These are phyloP conservation scores for Taphrina sp. DNA, from an alignment of 1,139 yeast species.

Conservation along the genomic window DNA sequence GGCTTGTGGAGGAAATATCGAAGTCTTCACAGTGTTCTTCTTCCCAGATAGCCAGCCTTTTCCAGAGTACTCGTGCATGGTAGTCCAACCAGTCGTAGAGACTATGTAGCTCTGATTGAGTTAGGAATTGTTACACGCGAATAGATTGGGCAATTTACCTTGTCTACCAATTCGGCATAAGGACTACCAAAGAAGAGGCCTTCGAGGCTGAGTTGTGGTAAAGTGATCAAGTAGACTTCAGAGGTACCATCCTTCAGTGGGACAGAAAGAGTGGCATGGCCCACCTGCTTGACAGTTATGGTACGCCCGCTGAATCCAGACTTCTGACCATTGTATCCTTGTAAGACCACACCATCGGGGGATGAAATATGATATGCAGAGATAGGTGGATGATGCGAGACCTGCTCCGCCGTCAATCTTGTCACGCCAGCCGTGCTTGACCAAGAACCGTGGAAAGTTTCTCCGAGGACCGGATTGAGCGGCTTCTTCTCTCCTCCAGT, in stretches of 20 bases:
- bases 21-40: constrained; percentile 86
- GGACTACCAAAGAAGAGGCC: constrained; percentile 89
- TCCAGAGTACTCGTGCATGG: constrained; percentile 79
- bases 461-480: constrained; percentile 89
- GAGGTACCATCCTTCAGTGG: constrained; percentile 46
- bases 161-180: constrained; percentile 52
- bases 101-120: constrained; percentile 65
- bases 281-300: constrained; percentile 82
- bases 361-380: constrained; percentile 78
- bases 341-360: constrained; percentile 64
- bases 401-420: constrained; percentile 78
- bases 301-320: constrained; percentile 77
- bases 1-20: constrained; percentile 56
- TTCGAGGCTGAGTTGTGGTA: constrained; percentile 94
- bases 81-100: constrained; percentile 71
- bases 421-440: constrained; percentile 54
- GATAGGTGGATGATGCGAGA: constrained; percentile 98
- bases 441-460: constrained; percentile 88
- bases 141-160: neutral
- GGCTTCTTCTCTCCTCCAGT: constrained; percentile 89
- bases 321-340: constrained; percentile 87
- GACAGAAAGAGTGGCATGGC: constrained; percentile 75
- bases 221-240: constrained; percentile 75
- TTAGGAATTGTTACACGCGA: too few relatives aligned
- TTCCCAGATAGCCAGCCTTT: constrained; percentile 96